Conservation (phyloP, 129 eudicot species). For the Glebionis coronaria region DNA sequence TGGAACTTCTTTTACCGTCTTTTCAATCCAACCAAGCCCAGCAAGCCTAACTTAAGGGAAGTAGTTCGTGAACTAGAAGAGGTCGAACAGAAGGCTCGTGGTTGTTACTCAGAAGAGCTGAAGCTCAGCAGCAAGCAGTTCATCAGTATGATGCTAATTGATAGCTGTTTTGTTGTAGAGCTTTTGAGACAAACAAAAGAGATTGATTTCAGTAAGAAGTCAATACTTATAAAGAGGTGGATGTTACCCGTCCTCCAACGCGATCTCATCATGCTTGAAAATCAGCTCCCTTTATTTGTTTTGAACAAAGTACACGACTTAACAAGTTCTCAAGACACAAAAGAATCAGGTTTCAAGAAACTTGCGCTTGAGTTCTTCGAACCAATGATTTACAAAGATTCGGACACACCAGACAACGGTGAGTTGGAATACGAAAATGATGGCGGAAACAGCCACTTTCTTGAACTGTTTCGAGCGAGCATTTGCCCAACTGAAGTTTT, state of each 20-base stretch:
- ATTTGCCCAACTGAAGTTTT: constrained; percentile 14
- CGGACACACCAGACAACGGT: not conserved
- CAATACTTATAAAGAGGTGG: constrained; percentile 20
- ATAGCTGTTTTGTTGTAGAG: constrained; percentile 37
- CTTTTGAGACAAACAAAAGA: constrained; percentile 18
- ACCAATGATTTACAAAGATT: constrained; percentile 26
- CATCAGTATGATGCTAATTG: constrained; percentile 32
- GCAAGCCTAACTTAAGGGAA: constrained; percentile 3
- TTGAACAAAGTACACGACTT: constrained; percentile 22
- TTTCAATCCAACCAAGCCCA: constrained; percentile 20
- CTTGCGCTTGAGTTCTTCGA: constrained; percentile 28
- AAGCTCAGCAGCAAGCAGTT: constrained; percentile 10
- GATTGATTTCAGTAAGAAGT: not conserved
- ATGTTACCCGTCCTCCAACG: constrained; percentile 40
- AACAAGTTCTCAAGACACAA: constrained; percentile 3
- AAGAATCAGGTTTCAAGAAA: constrained; percentile 18
- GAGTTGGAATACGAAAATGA: not conserved
- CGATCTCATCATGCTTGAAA: constrained; percentile 43
- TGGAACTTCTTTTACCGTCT: constrained; percentile 24
- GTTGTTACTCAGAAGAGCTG: constrained; percentile 25
- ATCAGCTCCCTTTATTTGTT: constrained; percentile 31
- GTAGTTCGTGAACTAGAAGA: not conserved
- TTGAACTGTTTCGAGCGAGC: constrained; percentile 35
- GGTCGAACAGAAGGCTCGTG: constrained; percentile 29
- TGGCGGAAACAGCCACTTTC: constrained; percentile 19